Conservation (phyloP, 768 basidiomycete genomes). For the Amanita pallidorosea region DNA sequence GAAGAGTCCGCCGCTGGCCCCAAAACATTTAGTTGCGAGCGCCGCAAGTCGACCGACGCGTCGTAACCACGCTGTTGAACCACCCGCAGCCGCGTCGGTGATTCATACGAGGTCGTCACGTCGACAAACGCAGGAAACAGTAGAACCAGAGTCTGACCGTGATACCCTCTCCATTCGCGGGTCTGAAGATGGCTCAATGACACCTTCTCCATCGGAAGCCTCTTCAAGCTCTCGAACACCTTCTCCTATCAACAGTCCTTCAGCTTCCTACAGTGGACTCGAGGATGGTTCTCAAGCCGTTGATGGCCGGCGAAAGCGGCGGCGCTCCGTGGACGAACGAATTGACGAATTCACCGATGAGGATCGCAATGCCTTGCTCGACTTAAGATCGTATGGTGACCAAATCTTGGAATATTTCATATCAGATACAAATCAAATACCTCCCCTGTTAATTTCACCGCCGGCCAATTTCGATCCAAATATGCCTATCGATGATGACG, state of each 20-base stretch:
- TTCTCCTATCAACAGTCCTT: conserved; percentile 67
- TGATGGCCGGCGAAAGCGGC: conserved; percentile 31
- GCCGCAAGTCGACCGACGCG: conserved; percentile 41
- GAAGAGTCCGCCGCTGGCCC: conserved; percentile 89
- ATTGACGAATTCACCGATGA: conserved; percentile 33
- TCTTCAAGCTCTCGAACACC: conserved; percentile 89
- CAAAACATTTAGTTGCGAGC: conserved; percentile 85
- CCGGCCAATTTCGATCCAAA: conserved; percentile 91
- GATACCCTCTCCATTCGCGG: conserved; percentile 58
- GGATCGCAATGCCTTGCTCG: conserved; percentile 37
- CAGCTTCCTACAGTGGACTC: conserved; percentile 32
- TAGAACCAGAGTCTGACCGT: conserved; percentile 48
- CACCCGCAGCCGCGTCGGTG: conserved; percentile 20
- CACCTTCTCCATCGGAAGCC: conserved; percentile 76
- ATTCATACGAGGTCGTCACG: conserved; percentile 54
- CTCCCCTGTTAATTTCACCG: conserved; percentile 76
- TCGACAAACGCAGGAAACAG: conserved; percentile 33
- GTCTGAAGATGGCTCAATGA: conserved; percentile 86
- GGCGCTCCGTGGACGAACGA: conserved; percentile 34
- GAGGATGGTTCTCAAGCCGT: conserved; percentile 27
- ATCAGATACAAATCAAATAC: conserved; percentile 89
- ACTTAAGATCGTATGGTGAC: conserved; percentile 77
- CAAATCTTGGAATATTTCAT: conserved; percentile 98
- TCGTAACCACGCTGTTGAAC: conserved; percentile 28
- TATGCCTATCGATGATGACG: conserved; percentile 95